phyloP scores from a whole-genome alignment of 2,329 filamentous ascomycete species.

The Fonsecaea multimorphosa region DNA sequence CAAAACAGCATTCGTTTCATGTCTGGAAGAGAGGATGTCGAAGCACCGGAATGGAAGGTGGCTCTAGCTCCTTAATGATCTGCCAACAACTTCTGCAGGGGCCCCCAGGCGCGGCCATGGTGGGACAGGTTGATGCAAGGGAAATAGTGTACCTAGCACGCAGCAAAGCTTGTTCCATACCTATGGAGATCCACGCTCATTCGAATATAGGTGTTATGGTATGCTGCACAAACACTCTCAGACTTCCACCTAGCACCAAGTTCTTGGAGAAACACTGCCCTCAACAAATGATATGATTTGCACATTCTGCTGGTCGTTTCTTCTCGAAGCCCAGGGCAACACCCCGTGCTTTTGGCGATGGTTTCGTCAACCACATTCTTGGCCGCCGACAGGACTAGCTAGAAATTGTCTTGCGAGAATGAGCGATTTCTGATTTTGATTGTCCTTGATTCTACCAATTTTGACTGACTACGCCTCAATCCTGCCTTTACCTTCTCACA shows the following conservation, averaged over 20 bases:
- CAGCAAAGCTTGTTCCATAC: not conserved
- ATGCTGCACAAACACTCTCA: not conserved
- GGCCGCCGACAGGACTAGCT: not conserved
- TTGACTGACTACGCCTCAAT: slow-evolving; percentile 1
- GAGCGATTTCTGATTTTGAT: slow-evolving; percentile 3
- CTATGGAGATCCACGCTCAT: not conserved
- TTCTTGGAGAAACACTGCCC: not conserved
- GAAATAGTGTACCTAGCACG: not conserved
- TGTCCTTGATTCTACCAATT: not conserved
- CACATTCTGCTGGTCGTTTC: not conserved
- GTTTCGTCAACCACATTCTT: not conserved
- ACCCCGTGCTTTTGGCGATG: not conserved
- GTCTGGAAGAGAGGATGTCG: slow-evolving; percentile 9
- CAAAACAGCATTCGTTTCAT: slow-evolving; percentile 21
- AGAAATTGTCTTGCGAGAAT: not conserved
- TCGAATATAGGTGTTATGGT: not conserved
- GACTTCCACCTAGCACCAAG: not conserved
- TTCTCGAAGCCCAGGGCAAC: not conserved
- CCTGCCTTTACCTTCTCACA: not conserved
- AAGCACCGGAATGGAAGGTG: slow-evolving; percentile 14
- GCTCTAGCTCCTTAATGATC: not conserved
- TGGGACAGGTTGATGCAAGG: not conserved
- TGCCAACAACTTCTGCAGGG: not conserved
- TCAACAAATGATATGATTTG: not conserved
- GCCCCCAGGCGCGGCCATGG: not conserved